A percentile compares a stretch with the other conserved stretches of the same genome.
phyloP scores from a whole-genome alignment of 768 basidiomycete genomes.

The Trametes cinnabarina region DNA sequence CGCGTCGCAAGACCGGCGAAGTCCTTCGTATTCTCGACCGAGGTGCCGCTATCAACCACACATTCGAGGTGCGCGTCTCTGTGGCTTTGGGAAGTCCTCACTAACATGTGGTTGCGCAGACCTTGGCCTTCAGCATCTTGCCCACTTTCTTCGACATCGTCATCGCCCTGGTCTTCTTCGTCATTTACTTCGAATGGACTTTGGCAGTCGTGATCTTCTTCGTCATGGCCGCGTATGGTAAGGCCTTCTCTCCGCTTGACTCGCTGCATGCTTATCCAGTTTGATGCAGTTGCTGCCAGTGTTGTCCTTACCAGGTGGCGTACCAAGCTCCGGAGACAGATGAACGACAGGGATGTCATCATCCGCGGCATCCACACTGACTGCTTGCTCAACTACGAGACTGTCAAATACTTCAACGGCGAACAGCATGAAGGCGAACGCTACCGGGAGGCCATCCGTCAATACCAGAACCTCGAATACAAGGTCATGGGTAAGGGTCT shows the following conservation, averaged over 20 bases:
- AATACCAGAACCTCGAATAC: conserved; percentile 74
- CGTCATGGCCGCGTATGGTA: conserved; percentile 75
- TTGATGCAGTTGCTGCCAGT: conserved; percentile 43
- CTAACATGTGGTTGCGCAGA: conserved; percentile 36
- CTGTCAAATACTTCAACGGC: conserved; percentile 87
- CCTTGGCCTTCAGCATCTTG: conserved; percentile 78
- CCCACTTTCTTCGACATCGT: conserved; percentile 82
- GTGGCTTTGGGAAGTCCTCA: background rate
- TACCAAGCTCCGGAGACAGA: conserved; percentile 68
- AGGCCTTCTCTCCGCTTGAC: too few species aligned
- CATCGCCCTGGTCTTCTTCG: conserved; percentile 69
- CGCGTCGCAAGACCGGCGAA: conserved; percentile 81
- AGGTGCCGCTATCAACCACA: conserved; percentile 83
- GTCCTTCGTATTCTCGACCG: conserved; percentile 79
- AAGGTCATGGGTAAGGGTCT: conserved; percentile 68
- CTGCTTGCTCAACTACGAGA: conserved; percentile 77
- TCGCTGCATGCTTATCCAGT: conserved; percentile 9
- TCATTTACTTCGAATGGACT: conserved; percentile 60
- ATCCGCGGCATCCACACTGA: conserved; percentile 85
- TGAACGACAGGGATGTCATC: conserved; percentile 80
- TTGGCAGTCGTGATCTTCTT: conserved; percentile 65
- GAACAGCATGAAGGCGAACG: conserved; percentile 76
- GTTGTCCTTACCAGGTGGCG: conserved; percentile 68
- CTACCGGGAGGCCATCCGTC: conserved; percentile 65
- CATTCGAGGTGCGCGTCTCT: conserved; percentile 52